Percentiles rank a stretch among this genome's conserved stretches.
phyloP scores from a whole-genome alignment of 257 asterid genomes.

The Nicotiana knightiana region DNA sequence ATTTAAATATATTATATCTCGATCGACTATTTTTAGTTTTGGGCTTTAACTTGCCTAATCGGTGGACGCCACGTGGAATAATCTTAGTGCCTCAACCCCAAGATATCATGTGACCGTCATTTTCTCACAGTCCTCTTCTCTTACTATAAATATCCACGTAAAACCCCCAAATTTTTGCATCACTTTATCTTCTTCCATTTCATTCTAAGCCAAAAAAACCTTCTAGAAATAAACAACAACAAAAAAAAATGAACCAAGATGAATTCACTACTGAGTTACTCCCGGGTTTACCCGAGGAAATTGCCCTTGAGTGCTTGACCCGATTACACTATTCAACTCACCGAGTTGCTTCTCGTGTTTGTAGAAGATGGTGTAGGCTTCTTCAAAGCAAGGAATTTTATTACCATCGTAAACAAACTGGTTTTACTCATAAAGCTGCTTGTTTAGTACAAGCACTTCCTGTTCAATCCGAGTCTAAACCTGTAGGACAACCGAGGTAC shows the following conservation, averaged over 20 bases:
- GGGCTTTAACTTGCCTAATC: no score
- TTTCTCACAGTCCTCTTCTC: background rate
- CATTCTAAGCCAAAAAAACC: background rate
- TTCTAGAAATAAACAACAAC: constrained; percentile 6
- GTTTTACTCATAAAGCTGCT: constrained; percentile 54
- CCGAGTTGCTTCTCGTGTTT: constrained; percentile 44
- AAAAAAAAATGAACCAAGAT: constrained; percentile 15
- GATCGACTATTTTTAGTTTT: no score
- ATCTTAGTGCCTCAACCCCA: background rate
- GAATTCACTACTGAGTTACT: constrained; percentile 44
- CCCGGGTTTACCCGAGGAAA: constrained; percentile 76
- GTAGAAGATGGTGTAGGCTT: constrained; percentile 57
- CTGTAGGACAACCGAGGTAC: constrained; percentile 51
- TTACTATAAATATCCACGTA: constrained; percentile 15
- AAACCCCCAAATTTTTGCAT: background rate
- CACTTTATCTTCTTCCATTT: background rate
- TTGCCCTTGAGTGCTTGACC: constrained; percentile 71
- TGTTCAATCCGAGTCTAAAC: constrained; percentile 35
- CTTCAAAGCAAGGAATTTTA: constrained; percentile 64
- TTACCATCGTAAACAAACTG: constrained; percentile 46
- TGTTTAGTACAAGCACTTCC: constrained; percentile 68
- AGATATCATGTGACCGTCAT: background rate
- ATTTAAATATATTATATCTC: no score
- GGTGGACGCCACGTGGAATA: background rate
- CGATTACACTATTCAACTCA: constrained; percentile 81